Conservation (phyloP, 345 rosid genomes). For the Fremontodendron californicum region DNA sequence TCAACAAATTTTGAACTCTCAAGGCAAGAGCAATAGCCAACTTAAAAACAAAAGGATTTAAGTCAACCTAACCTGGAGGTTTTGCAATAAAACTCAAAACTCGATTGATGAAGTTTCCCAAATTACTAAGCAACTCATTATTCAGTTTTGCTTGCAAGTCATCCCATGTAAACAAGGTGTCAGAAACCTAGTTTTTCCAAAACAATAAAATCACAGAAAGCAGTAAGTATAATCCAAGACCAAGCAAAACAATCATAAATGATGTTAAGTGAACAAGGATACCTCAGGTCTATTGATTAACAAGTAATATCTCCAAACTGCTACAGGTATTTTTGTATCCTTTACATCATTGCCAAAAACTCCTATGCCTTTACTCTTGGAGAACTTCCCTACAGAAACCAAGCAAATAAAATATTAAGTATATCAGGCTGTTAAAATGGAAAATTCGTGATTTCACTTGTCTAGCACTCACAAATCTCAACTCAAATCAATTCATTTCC, state of each 20-base stretch:
- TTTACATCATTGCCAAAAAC: constrained; percentile 96
- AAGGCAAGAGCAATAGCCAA: too few species aligned
- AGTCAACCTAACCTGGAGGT: constrained; percentile 25
- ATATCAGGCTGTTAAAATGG: constrained; percentile 1
- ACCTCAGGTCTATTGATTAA: constrained; percentile 96
- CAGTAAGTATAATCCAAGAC: background rate
- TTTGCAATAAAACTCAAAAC: constrained; percentile 62
- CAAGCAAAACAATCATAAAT: constrained; percentile 4
- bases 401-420: constrained; percentile 13
- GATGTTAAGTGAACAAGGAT: constrained; percentile 19
- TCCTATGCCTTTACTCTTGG: constrained; percentile 95
- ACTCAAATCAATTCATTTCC: background rate
- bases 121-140: constrained; percentile 50
- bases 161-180: constrained; percentile 53
- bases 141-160: constrained; percentile 70
- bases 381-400: constrained; percentile 74
- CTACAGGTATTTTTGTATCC: constrained; percentile 87
- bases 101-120: constrained; percentile 63
- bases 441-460: background rate
- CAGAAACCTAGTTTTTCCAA: constrained; percentile 40
- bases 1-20: background rate
- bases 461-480: background rate
- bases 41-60: background rate
- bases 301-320: constrained; percentile 98
- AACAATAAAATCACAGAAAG: constrained; percentile 6